phyloP scores from a whole-genome alignment of 495 filamentous ascomycete genomes.

The Penicillium coprophilum region DNA sequence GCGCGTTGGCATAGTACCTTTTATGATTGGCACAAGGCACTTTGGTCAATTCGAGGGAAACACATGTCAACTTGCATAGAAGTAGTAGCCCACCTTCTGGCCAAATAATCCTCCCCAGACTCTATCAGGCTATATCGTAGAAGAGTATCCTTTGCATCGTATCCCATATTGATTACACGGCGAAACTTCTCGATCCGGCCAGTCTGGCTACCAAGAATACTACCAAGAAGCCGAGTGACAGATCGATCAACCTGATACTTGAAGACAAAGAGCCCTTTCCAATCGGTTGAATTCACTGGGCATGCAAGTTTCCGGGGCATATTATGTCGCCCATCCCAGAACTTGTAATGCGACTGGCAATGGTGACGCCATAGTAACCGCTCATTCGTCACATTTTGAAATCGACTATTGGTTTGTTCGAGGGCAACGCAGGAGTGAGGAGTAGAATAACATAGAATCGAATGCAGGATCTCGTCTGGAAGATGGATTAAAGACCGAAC shows the following conservation, averaged over 20 bases:
- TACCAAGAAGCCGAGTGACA: constrained; percentile 61
- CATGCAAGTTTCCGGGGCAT: constrained; percentile 55
- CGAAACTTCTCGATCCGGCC: constrained; percentile 68
- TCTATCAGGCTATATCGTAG: constrained; percentile 59
- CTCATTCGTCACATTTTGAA: constrained; percentile 63
- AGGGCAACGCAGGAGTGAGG: constrained; percentile 49
- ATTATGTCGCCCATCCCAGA: constrained; percentile 70
- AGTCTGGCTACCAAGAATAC: constrained; percentile 66
- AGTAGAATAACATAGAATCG: constrained; percentile 61
- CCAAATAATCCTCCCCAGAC: constrained; percentile 73
- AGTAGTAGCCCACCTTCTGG: constrained; percentile 62
- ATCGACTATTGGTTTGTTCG: constrained; percentile 61
- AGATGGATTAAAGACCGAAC: constrained; percentile 46
- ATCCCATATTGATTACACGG: constrained; percentile 68
- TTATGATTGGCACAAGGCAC: neutral
- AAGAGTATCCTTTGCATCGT: constrained; percentile 86
- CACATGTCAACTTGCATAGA: neutral
- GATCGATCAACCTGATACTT: constrained; percentile 55
- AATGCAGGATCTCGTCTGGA: constrained; percentile 73
- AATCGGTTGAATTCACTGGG: constrained; percentile 61
- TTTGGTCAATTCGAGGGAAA: constrained; percentile 17
- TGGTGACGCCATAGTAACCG: constrained; percentile 77
- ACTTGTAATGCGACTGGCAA: constrained; percentile 64
- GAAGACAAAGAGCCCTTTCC: constrained; percentile 70
- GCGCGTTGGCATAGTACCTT: constrained; percentile 72